Evolutionary conservation across 2,329 filamentous ascomycete species (phyloP).

Genomic region (Alternaria sp.): DNA sequence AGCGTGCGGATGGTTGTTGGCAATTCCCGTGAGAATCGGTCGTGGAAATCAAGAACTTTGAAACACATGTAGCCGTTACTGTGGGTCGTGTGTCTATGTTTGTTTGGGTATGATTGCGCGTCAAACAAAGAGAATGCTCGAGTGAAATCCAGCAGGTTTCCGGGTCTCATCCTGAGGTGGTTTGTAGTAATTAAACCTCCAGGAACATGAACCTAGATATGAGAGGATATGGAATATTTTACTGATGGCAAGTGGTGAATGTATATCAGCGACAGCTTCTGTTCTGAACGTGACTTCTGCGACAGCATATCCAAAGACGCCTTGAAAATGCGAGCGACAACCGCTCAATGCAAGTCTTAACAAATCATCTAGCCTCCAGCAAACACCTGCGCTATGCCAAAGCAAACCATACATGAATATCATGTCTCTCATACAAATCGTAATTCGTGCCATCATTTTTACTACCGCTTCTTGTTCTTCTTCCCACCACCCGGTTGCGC

Average conservation of each 20-base stretch:
- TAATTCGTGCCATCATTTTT: conserved; percentile 1
- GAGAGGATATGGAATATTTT: background rate
- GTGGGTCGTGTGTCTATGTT: background rate
- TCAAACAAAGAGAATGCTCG: background rate
- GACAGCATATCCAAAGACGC: background rate
- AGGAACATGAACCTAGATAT: background rate
- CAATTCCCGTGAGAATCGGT: background rate
- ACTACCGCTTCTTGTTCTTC: conserved; percentile 33
- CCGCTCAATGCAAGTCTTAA: background rate
- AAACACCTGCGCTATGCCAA: conserved; percentile 1
- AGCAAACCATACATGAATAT: background rate
- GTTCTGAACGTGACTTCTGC: background rate
- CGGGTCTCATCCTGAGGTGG: background rate
- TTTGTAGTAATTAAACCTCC: background rate
- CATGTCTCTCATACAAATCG: background rate
- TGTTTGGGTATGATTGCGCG: background rate
- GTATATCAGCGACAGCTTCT: background rate
- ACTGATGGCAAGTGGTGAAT: background rate
- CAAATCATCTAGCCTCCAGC: background rate
- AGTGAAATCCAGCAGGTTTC: background rate
- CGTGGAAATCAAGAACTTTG: background rate
- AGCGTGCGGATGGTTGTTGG: background rate
- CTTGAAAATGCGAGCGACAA: background rate
- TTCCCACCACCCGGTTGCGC: conserved; percentile 11
- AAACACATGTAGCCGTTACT: background rate